These are phyloP conservation scores for Mortierella sp. DNA, from an alignment of 371 early-diverging fungal species.

Conservation along the genomic window DNA sequence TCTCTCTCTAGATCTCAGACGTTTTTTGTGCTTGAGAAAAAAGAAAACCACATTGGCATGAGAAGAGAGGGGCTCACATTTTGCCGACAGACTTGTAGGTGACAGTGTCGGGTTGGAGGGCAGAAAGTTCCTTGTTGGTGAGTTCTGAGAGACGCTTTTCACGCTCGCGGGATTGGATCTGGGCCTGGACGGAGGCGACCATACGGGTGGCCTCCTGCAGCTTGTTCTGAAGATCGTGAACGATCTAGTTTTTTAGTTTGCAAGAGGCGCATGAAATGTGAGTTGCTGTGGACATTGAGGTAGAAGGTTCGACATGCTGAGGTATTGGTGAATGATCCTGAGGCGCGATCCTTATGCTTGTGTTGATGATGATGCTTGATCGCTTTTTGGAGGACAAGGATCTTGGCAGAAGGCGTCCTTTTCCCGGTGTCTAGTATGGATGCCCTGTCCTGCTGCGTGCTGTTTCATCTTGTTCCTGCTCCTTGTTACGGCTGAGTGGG, in stretches of 20 bases:
- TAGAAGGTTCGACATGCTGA: not conserved
- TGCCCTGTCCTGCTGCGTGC: not conserved
- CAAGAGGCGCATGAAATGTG: not conserved
- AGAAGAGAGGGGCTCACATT: conserved; percentile 61
- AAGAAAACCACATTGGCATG: not conserved
- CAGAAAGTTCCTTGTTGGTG: conserved; percentile 78
- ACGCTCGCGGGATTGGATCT: conserved; percentile 76
- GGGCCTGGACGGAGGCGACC: conserved; percentile 74
- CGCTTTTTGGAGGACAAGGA: not conserved
- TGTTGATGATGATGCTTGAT: conserved; percentile 1
- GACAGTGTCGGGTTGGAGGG: conserved; percentile 67
- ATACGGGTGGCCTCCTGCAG: conserved; percentile 76
- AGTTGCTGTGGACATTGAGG: not conserved
- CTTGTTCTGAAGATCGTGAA: conserved; percentile 74
- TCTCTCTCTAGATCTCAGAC: not conserved
- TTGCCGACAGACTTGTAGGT: conserved; percentile 85
- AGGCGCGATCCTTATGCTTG: not conserved
- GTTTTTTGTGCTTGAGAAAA: conserved; percentile 1
- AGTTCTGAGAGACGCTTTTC: conserved; percentile 81
- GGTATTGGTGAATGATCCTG: not conserved
- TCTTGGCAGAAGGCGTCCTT: not conserved
- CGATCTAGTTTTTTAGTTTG: conserved; percentile 60
- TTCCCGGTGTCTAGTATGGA: not conserved
- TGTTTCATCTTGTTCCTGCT: not conserved
- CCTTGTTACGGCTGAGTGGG: not conserved